Evolutionary conservation across 352 stramenopile species (phyloP).

Genomic region (Globisporangium lucens): DNA sequence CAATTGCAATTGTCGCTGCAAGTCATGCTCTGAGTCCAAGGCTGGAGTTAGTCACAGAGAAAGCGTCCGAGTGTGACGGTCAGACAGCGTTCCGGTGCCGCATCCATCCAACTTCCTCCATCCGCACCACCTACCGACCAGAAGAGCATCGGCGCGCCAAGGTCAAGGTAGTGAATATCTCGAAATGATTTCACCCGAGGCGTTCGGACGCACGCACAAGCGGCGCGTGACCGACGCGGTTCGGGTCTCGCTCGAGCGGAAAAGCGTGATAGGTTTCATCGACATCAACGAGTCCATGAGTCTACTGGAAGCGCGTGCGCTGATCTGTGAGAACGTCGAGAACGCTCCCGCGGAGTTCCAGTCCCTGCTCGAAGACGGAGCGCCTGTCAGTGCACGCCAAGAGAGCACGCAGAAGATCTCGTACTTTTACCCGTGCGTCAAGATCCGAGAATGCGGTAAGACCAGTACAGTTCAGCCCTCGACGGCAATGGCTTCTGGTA

Average conservation of each 20-base stretch:
- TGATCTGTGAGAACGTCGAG: slow-evolving; percentile 72
- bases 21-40: not conserved
- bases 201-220: slow-evolving; percentile 40
- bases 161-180: not conserved
- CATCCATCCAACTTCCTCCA: not conserved
- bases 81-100: slow-evolving; percentile 1
- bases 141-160: not conserved
- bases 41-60: not conserved
- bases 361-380: slow-evolving; percentile 67
- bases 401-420: slow-evolving; percentile 55
- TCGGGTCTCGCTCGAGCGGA: slow-evolving; percentile 54
- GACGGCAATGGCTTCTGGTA: not conserved
- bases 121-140: not conserved
- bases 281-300: slow-evolving; percentile 65
- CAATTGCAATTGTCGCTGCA: not conserved
- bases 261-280: slow-evolving; percentile 74
- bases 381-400: slow-evolving; percentile 54
- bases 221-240: slow-evolving; percentile 56
- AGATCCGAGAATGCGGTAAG: slow-evolving; percentile 50
- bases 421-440: slow-evolving; percentile 67
- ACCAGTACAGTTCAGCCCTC: slow-evolving; percentile 9
- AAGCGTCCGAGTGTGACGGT: not conserved
- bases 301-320: slow-evolving; percentile 46
- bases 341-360: slow-evolving; percentile 62
- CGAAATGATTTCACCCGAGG: slow-evolving; percentile 60